Conservation (phyloP, 352 stramenopile species). For the Pythium pyrilobum region DNA sequence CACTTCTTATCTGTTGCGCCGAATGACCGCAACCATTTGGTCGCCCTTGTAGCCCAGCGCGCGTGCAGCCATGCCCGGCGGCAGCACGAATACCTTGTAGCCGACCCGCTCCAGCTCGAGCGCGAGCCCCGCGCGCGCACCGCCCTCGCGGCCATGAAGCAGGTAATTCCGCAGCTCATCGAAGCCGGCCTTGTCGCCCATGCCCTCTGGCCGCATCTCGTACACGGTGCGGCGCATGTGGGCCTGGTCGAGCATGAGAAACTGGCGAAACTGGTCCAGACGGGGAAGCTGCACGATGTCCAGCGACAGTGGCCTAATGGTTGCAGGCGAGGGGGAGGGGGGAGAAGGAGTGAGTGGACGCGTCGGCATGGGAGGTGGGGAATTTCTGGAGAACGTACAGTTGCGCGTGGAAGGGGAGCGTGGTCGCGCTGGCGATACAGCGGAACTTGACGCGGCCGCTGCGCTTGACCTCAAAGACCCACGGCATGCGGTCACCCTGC, state of each 20-base stretch:
- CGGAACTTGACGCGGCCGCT: conserved; percentile 44
- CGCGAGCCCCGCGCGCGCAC: conserved; percentile 43
- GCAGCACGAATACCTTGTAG: conserved; percentile 77
- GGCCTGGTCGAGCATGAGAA: conserved; percentile 54
- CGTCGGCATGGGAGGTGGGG: no score
- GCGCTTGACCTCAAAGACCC: conserved; percentile 44
- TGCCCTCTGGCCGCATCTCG: conserved; percentile 53
- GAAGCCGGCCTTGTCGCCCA: conserved; percentile 47
- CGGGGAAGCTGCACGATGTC: conserved; percentile 59
- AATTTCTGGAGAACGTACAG: conserved; percentile 27
- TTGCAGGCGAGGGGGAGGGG: conserved; percentile 1
- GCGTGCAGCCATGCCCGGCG: conserved; percentile 52
- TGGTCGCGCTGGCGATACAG: conserved; percentile 32
- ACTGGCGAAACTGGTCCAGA: conserved; percentile 52
- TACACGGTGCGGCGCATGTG: conserved; percentile 56
- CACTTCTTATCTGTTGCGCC: conserved; percentile 14
- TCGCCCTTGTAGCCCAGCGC: conserved; percentile 66
- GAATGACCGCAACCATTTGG: conserved; percentile 65
- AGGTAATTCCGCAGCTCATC: conserved; percentile 64
- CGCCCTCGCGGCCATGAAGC: conserved; percentile 38
- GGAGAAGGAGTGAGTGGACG: no score
- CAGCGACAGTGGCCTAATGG: conserved; percentile 44
- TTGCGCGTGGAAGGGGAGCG: conserved; percentile 20
- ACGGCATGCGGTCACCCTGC: conserved; percentile 19
- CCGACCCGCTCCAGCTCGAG: conserved; percentile 55